A percentile compares a stretch with the other conserved stretches of the same genome.
phyloP scores from a whole-genome alignment of 352 stramenopile species.

The Phytophthora litchii region DNA sequence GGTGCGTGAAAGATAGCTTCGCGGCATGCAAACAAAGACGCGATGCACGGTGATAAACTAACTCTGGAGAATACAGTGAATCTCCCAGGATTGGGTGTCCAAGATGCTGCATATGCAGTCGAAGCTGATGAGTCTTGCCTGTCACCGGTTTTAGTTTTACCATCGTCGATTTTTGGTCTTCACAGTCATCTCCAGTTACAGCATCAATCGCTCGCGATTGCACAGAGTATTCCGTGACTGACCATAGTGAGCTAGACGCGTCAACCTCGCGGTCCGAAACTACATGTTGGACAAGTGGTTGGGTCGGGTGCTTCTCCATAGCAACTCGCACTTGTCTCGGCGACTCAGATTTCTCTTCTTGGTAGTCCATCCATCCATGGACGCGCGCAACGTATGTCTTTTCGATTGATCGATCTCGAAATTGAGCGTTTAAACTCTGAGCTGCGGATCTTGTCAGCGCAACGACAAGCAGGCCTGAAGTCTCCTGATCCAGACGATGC shows the following conservation, averaged over 20 bases:
- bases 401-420: conserved; percentile 56
- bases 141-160: conserved; percentile 78
- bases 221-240: conserved; percentile 40
- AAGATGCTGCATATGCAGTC: conserved; percentile 92
- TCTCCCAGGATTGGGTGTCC: conserved; percentile 94
- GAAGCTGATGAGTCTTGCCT: conserved; percentile 94
- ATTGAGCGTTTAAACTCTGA: conserved; percentile 70
- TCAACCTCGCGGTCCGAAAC: conserved; percentile 34
- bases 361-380: conserved; percentile 38
- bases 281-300: conserved; percentile 59
- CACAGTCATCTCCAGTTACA: background rate
- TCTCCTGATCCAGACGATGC: conserved; percentile 81
- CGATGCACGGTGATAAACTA: conserved; percentile 45
- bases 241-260: conserved; percentile 36
- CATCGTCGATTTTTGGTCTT: conserved; percentile 35
- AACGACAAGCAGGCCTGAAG: conserved; percentile 74
- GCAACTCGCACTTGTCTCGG: conserved; percentile 41
- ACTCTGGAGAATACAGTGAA: conserved; percentile 73
- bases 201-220: conserved; percentile 11
- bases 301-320: conserved; percentile 57
- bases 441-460: conserved; percentile 62
- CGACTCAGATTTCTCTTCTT: conserved; percentile 14
- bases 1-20: conserved; percentile 49
- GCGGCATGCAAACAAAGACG: conserved; percentile 61
- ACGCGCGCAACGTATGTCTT: conserved; percentile 73